Evolutionary conservation across 2,329 filamentous ascomycete genomes (phyloP).

Genomic region (Myriosclerotinia scirpicola): DNA sequence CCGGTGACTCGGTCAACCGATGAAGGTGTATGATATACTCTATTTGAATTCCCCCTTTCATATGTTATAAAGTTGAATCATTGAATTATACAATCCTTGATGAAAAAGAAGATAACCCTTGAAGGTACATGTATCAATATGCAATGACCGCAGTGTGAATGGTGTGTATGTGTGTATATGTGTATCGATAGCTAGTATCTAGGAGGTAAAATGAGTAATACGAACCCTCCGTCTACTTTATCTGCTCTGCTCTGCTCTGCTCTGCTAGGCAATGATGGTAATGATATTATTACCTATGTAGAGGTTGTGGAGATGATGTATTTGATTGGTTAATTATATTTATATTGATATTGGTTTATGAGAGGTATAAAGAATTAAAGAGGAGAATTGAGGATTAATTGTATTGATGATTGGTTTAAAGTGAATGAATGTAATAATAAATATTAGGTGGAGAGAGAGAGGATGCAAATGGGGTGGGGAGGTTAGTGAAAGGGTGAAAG

Average conservation of each 20-base stretch:
- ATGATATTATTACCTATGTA: not conserved
- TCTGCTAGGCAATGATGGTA: constrained; percentile 1
- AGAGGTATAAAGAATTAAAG: no score
- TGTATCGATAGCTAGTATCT: no score
- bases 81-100: not conserved
- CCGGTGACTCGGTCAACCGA: constrained; percentile 21
- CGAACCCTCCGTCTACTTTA: not conserved
- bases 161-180: not conserved
- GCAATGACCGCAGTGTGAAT: not conserved
- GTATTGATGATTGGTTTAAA: no score
- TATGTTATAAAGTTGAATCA: not conserved
- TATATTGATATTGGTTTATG: no score
- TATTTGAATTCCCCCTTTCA: not conserved
- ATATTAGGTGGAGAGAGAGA: no score
- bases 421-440: no score
- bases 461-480: not conserved
- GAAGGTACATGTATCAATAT: not conserved
- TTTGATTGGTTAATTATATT: no score
- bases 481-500: not conserved
- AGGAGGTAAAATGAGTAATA: not conserved
- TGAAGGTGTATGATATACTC: not conserved
- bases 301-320: no score
- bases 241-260: no score
- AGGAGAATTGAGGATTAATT: no score
- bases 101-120: not conserved